A percentile compares a stretch with the other conserved stretches of the same genome.
Evolutionary conservation across 2,329 filamentous ascomycete species (phyloP).

Genomic region (Aurifilum marmelostoma): DNA sequence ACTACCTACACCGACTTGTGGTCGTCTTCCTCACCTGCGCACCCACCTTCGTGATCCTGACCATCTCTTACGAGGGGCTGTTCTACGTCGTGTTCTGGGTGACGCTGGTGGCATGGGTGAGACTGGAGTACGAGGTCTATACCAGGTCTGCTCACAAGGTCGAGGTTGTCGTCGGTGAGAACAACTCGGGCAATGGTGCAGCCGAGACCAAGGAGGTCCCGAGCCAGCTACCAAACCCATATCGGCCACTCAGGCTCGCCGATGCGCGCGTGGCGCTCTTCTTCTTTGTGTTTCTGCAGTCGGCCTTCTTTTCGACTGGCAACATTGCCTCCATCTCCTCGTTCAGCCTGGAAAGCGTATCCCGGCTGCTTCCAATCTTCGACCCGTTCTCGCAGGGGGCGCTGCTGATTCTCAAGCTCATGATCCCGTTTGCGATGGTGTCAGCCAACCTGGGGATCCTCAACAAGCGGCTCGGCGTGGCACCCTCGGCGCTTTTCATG

Average conservation of each 20-base stretch:
- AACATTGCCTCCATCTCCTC: slow-evolving; percentile 94
- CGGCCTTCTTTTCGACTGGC: slow-evolving; percentile 94
- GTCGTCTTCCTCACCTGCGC: slow-evolving; percentile 92
- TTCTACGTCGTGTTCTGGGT: slow-evolving; percentile 92
- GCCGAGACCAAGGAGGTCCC: slow-evolving; percentile 22
- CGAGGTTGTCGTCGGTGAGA: slow-evolving; percentile 11
- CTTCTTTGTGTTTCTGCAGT: slow-evolving; percentile 93
- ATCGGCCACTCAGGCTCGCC: slow-evolving; percentile 74
- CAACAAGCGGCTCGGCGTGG: slow-evolving; percentile 80
- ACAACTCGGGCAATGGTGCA: slow-evolving; percentile 11
- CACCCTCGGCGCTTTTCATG: slow-evolving; percentile 91
- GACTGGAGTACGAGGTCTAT: slow-evolving; percentile 82
- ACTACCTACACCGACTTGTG: slow-evolving; percentile 88
- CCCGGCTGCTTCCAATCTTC: slow-evolving; percentile 86
- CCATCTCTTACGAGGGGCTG: slow-evolving; percentile 94
- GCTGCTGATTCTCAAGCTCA: slow-evolving; percentile 82
- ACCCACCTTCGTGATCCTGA: slow-evolving; percentile 91
- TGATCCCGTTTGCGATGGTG: slow-evolving; percentile 91
- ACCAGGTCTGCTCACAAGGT: slow-evolving; percentile 41
- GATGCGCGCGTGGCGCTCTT: slow-evolving; percentile 90
- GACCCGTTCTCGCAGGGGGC: slow-evolving; percentile 91
- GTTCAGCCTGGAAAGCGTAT: slow-evolving; percentile 90
- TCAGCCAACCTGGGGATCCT: slow-evolving; percentile 93
- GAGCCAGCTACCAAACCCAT: slow-evolving; percentile 35
- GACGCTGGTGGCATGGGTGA: slow-evolving; percentile 84